A percentile compares a stretch with the other conserved stretches of the same genome.
Evolutionary conservation across 176 grass and related monocot species (phyloP).

Genomic region (Sorghum bicolor): DNA sequence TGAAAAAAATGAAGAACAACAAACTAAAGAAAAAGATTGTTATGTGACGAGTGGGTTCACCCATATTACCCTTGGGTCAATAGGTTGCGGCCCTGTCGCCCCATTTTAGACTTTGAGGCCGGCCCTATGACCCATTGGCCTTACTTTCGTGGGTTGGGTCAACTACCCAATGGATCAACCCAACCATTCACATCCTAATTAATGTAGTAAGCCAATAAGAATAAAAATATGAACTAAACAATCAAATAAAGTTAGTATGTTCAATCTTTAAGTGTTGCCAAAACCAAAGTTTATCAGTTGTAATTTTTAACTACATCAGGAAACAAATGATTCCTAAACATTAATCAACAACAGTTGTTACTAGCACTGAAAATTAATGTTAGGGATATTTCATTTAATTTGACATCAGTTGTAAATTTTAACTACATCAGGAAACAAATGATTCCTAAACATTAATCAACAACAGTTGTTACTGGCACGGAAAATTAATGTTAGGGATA

Average conservation of each 20-base stretch:
- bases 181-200: no score
- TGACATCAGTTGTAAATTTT: neutral
- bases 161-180: no score
- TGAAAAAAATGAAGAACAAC: no score
- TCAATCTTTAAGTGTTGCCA: neutral
- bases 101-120: no score
- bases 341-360: neutral
- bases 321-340: neutral
- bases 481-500: neutral
- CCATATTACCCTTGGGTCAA: no score
- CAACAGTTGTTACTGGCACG: neutral
- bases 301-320: neutral
- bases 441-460: neutral
- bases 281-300: slow-evolving; percentile 7
- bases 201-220: neutral
- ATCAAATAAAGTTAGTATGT: neutral
- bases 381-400: neutral
- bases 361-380: neutral
- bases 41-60: no score
- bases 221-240: neutral
- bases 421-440: neutral
- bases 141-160: no score
- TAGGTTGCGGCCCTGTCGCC: no score
- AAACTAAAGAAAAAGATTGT: no score
- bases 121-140: no score